Base-by-base conservation (phyloP, 2,329 filamentous ascomycete genomes). In the Amauroascus verrucosus region DNA sequence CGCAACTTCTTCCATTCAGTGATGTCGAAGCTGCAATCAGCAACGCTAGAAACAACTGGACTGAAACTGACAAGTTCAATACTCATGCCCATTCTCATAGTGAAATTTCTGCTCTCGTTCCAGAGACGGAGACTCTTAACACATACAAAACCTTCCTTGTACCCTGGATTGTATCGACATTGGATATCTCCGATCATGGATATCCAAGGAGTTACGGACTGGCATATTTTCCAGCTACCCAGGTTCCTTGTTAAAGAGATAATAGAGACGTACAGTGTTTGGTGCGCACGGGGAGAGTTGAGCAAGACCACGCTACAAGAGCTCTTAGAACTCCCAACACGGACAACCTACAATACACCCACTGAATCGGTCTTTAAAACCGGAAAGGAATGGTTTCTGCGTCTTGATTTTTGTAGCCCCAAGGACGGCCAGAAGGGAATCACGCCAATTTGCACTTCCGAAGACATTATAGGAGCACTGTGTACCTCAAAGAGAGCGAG, bases 401-500 rank as follows among this genome's bases (percentile, higher is more conserved):
- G 72, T 9, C 62, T 76, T 14, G 67, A 70, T 24, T 66, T 66
- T 11, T 74, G 70, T 54, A 75, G 71, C 7, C 63, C 72, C 1
- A 75, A 76, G 56, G 74, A 75, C 53, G 70, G 65, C 1, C 59
- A 60, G 35, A 49, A 57, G 0, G 64, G 64, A 1, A 54, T 57
- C 37, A 47, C 57, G 18, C 57, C 63, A 8, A 54, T 72, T n/a
- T 61, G 62, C 48, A 65, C 61, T 0, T 54, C 61, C 3, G 56
- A 63, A 0, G 67, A 73, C 6, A 61, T 72, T 18, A 59, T 75
- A 13, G 54, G 68, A 13, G 64, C 64, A 3, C 57, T 76, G 2
- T 67, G 67, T 14, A 72, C 70, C 1, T 75, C 72, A 0, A 54
- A 56, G 44, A 61, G 70, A 44, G 70, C 66, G 14, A 63, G 65